Percentiles rank a stretch among this genome's conserved stretches.
Evolutionary conservation across 2,329 filamentous ascomycete species (phyloP).

Genomic region (Lachnellula subtilissima): DNA sequence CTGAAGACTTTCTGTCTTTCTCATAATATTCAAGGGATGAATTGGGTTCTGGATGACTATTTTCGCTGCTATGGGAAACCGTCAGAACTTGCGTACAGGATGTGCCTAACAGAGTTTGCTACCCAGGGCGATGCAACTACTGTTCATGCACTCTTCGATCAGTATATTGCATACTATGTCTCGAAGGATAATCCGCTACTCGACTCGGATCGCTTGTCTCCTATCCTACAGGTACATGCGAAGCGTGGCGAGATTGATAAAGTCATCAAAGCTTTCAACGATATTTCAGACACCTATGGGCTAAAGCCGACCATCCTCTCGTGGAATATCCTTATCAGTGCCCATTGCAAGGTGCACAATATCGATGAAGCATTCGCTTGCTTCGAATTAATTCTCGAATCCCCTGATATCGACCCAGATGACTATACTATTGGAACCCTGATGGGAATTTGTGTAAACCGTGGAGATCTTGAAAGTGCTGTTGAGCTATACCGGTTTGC

Average conservation of each 20-base stretch:
- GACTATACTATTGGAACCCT: constrained; percentile 64
- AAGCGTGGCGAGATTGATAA: constrained; percentile 58
- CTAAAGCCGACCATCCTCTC: constrained; percentile 53
- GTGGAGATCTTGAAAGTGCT: constrained; percentile 69
- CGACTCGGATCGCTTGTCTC: constrained; percentile 36
- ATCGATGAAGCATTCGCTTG: constrained; percentile 58
- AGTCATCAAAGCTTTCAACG: constrained; percentile 56
- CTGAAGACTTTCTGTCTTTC: constrained; percentile 29
- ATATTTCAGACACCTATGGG: constrained; percentile 52
- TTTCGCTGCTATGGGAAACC: constrained; percentile 29
- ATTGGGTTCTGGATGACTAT: constrained; percentile 35
- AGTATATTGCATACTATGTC: constrained; percentile 24
- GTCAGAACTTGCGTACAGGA: constrained; percentile 27
- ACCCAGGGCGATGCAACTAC: constrained; percentile 40
- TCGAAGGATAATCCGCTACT: constrained; percentile 2
- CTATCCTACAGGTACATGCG: constrained; percentile 68
- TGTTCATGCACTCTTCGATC: constrained; percentile 41
- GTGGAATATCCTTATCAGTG: constrained; percentile 76
- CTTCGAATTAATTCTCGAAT: constrained; percentile 56
- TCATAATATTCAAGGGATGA: constrained; percentile 32
- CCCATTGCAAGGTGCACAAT: constrained; percentile 62
- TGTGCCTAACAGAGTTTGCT: constrained; percentile 39
- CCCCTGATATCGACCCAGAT: constrained; percentile 48
- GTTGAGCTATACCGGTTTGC: constrained; percentile 61
- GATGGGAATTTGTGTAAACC: constrained; percentile 64